Percentiles rank a stretch among this genome's conserved stretches.
These are phyloP conservation scores for Perilla frutescens DNA, from an alignment of 257 asterid genomes.

Conservation along the genomic window DNA sequence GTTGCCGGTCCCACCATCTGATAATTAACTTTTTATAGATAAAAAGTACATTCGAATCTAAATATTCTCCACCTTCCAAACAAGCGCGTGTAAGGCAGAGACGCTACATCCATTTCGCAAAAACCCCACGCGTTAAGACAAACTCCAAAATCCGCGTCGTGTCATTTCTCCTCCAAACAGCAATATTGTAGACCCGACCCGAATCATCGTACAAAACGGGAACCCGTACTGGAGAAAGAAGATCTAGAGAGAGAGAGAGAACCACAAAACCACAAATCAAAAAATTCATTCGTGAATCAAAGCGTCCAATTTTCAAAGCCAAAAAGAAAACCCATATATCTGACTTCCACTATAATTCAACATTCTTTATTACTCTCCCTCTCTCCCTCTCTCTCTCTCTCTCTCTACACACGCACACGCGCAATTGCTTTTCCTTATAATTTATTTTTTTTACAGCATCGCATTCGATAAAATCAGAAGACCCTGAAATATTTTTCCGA, in stretches of 20 bases:
- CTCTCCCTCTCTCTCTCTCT: constrained; percentile 16
- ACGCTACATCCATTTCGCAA: background rate
- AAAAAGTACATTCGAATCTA: constrained; percentile 26
- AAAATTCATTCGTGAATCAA: constrained; percentile 58
- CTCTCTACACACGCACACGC: background rate
- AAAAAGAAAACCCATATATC: constrained; percentile 39
- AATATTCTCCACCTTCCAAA: background rate
- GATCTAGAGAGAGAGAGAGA: constrained; percentile 37
- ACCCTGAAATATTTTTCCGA: constrained; percentile 27
- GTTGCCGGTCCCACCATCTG: constrained; percentile 37
- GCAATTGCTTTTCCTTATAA: constrained; percentile 11
- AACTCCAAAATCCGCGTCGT: constrained; percentile 13
- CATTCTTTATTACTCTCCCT: constrained; percentile 42
- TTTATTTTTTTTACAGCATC: constrained; percentile 48
- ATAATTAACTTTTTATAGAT: constrained; percentile 22
- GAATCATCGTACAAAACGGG: constrained; percentile 33
- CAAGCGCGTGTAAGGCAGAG: constrained; percentile 3
- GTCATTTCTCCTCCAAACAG: background rate
- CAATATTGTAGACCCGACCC: constrained; percentile 41
- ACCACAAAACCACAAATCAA: constrained; percentile 40
- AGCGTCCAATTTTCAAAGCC: constrained; percentile 47
- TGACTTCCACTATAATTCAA: constrained; percentile 40
- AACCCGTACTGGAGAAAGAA: constrained; percentile 27
- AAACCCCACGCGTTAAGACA: constrained; percentile 21
- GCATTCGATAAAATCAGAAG: constrained; percentile 42